phyloP scores from a whole-genome alignment of 2,329 filamentous ascomycete species.

The Fusarium sp. region DNA sequence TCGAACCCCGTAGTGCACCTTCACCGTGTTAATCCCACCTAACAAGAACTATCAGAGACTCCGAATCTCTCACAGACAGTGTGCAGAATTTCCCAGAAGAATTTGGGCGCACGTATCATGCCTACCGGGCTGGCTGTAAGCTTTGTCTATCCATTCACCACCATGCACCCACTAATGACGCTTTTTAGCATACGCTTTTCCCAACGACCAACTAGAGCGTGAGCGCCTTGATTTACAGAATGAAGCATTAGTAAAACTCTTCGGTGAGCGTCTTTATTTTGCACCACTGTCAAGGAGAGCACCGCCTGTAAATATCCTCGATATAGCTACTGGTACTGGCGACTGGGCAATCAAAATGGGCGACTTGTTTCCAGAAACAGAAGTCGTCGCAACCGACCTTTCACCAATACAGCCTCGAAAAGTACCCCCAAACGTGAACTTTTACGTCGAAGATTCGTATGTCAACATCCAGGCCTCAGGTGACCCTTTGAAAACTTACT shows the following conservation, averaged over 20 bases:
- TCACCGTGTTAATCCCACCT: neutral
- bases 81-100: slow-evolving; percentile 54
- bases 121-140: slow-evolving; percentile 59
- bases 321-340: slow-evolving; percentile 58
- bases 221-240: slow-evolving; percentile 55
- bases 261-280: slow-evolving; percentile 54
- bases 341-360: slow-evolving; percentile 76
- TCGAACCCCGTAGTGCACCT: neutral
- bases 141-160: slow-evolving; percentile 5
- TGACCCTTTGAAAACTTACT: neutral
- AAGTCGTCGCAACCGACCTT: slow-evolving; percentile 71
- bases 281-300: slow-evolving; percentile 51
- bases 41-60: slow-evolving; percentile 40
- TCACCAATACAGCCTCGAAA: slow-evolving; percentile 73
- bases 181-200: slow-evolving; percentile 55
- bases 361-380: slow-evolving; percentile 66
- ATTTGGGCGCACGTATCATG: slow-evolving; percentile 59
- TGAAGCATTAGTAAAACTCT: slow-evolving; percentile 50
- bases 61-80: slow-evolving; percentile 54
- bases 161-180: neutral
- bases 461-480: slow-evolving; percentile 18
- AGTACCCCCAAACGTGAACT: slow-evolving; percentile 78
- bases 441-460: slow-evolving; percentile 74
- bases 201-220: slow-evolving; percentile 55
- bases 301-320: slow-evolving; percentile 52